Conservation (phyloP, 2,329 filamentous ascomycete species). For the Metarhizium humberi region DNA sequence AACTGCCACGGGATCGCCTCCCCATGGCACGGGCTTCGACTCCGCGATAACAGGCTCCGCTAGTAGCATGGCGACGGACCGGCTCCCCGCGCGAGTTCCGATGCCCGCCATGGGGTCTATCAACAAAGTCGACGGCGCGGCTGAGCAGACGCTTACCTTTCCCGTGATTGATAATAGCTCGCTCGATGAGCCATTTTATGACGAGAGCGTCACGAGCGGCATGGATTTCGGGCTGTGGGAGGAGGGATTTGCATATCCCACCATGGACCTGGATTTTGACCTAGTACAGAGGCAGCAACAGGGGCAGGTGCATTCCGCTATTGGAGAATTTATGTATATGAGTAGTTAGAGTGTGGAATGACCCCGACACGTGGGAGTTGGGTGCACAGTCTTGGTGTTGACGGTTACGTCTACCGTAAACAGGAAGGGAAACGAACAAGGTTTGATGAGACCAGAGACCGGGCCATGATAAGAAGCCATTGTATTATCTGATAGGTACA, state of each 20-base stretch:
- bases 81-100: slow-evolving; percentile 1
- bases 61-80: not conserved
- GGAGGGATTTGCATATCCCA: slow-evolving; percentile 26
- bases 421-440: too few relatives aligned
- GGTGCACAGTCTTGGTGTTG: not conserved
- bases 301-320: not conserved
- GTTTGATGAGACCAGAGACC: too few relatives aligned
- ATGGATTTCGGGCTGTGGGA: slow-evolving; percentile 28
- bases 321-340: slow-evolving; percentile 5
- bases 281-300: slow-evolving; percentile 14
- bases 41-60: slow-evolving; percentile 1
- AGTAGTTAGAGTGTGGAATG: not conserved
- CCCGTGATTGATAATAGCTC: slow-evolving; percentile 18
- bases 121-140: not conserved
- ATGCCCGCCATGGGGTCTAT: slow-evolving; percentile 5
- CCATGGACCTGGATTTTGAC: slow-evolving; percentile 22
- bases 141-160: slow-evolving; percentile 11
- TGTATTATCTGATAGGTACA: too few relatives aligned
- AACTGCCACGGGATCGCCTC: not conserved
- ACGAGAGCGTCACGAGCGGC: slow-evolving; percentile 12
- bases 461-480: too few relatives aligned
- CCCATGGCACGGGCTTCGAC: not conserved
- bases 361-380: not conserved
- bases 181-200: slow-evolving; percentile 20
- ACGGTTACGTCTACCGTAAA: too few relatives aligned